Conservation (phyloP, 306 rosid genomes). For the Abrus precatorius region DNA sequence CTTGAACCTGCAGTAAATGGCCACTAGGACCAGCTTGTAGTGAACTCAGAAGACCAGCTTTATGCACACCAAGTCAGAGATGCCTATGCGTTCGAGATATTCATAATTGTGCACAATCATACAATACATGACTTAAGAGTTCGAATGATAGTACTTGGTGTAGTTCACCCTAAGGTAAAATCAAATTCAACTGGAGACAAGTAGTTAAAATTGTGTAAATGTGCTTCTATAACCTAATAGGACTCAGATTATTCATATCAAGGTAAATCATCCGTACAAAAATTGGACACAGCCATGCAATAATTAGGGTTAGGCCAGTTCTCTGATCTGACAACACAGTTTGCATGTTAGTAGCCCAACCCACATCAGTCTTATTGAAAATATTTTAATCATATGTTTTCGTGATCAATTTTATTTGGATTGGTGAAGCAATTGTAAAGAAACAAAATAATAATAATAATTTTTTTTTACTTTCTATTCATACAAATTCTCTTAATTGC, state of each 20-base stretch:
- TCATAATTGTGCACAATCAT: slow-evolving; percentile 2
- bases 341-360: neutral
- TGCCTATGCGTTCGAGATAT: neutral
- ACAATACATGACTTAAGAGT: neutral
- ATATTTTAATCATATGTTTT: neutral
- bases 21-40: neutral
- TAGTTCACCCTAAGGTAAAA: neutral
- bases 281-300: neutral
- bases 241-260: neutral
- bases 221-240: neutral
- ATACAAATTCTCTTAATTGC: too few relatives aligned
- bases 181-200: neutral
- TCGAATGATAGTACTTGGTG: neutral
- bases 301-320: neutral
- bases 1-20: slow-evolving; percentile 6
- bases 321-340: neutral
- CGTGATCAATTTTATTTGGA: neutral
- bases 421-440: neutral
- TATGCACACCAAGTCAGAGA: neutral
- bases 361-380: neutral
- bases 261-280: neutral
- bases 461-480: too few relatives aligned
- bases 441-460: too few relatives aligned
- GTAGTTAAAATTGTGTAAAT: neutral
- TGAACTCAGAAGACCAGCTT: neutral